Base-by-base conservation (phyloP, 78 protist species). In the Guillardia theta region DNA sequence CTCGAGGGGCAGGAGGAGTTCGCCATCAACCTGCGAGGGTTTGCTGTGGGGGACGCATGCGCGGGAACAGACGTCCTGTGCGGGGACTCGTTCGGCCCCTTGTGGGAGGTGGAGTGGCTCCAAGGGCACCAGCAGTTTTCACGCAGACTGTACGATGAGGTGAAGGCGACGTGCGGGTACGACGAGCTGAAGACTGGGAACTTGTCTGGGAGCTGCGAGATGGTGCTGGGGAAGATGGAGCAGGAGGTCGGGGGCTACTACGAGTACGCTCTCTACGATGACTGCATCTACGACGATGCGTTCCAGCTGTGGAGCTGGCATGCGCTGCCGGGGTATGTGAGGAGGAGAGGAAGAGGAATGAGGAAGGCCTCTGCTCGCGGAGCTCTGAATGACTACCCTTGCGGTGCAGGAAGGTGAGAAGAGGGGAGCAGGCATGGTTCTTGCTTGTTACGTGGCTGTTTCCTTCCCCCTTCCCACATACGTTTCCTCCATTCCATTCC, bases 41-140 rank as follows among this genome's bases (percentile, higher is more conserved):
- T 77, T 6, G 95, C 95, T 0, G 64, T 94, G 39, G 95, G 95
- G 1, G 95, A 94, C 30, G 95, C 77, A 5, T 94, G 95, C 50
- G 53, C 87, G 44, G 95, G 95, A 2, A 50, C 36, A 33, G 95
- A 94, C 46, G 93, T 83, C 37, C 39, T 87, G 47, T 94, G 95
- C 48, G 77, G 87, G 12, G 90, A 44, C 45, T 0, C 15, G 36
- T n/a, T 44, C 48, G 90, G 90, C 33, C 90, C 90, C 12, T 44
- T 87, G 70, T 62, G 10, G 18, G 48, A 53, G 27, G n/a, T 94
- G 8, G 53, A 70, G 80, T 94, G 78, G 93, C 37, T 94, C 76
- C 41, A 21, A 6, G 95, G 95, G n/a, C 95, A 94, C 50, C 53
- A 80, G 30, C 90, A 80, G 50, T 80, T 80, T 80, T 80, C 90